Conservation (phyloP, 2,329 filamentous ascomycete genomes). For the Pseudonectria buxi region DNA sequence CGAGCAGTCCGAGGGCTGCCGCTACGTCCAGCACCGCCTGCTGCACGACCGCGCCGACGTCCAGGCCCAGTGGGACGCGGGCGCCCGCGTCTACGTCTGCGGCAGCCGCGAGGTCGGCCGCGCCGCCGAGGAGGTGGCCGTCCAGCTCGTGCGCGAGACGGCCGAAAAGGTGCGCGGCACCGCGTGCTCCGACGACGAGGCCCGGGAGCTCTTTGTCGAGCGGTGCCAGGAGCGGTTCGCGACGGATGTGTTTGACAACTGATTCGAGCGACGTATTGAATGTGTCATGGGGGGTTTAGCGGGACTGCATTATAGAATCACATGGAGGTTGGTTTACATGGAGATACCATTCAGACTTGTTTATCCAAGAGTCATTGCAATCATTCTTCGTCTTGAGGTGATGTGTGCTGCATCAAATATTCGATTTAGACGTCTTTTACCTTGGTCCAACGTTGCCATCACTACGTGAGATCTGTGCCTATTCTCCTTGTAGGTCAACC, state of each 20-base stretch:
- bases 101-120: constrained; percentile 48
- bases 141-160: constrained; percentile 29
- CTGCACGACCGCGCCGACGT: constrained; percentile 30
- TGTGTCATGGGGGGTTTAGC: too few relatives aligned
- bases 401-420: too few relatives aligned
- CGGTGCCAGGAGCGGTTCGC: constrained; percentile 50
- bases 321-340: too few relatives aligned
- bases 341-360: too few relatives aligned
- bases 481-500: too few relatives aligned
- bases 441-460: too few relatives aligned
- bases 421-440: too few relatives aligned
- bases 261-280: too few relatives aligned
- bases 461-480: too few relatives aligned
- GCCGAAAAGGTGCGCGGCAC: constrained; percentile 23
- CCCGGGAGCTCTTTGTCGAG: constrained; percentile 41
- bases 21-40: constrained; percentile 42
- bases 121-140: constrained; percentile 35
- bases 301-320: too few relatives aligned
- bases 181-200: constrained; percentile 32
- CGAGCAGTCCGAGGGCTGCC: constrained; percentile 39
- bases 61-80: constrained; percentile 32
- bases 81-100: constrained; percentile 57
- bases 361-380: too few relatives aligned
- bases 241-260: constrained; percentile 51
- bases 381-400: too few relatives aligned